Percentiles rank a stretch among this genome's conserved stretches.
Conservation (phyloP, 2,329 filamentous ascomycete genomes). For the Penicillium sp. region DNA sequence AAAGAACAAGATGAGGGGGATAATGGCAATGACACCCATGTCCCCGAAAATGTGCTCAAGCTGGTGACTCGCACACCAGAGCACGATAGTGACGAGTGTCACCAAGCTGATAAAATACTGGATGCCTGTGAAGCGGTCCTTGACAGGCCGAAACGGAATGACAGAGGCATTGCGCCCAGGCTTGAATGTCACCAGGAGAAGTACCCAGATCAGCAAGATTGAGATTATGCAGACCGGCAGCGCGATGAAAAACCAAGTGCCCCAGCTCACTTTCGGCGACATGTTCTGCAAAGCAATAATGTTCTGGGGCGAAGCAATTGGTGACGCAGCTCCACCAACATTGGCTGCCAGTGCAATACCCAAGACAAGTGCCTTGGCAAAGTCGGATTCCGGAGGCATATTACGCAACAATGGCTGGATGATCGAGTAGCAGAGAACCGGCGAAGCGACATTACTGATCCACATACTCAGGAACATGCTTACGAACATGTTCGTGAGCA, state of each 20-base stretch:
- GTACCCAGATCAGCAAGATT: conserved; percentile 79
- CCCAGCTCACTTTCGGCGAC: conserved; percentile 85
- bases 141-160: conserved; percentile 82
- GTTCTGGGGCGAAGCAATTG: conserved; percentile 95
- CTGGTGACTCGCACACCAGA: conserved; percentile 92
- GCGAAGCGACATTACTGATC: conserved; percentile 96
- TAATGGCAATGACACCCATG: conserved; percentile 97
- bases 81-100: conserved; percentile 73
- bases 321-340: conserved; percentile 91
- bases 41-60: conserved; percentile 85
- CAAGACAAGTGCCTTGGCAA: conserved; percentile 91
- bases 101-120: conserved; percentile 90
- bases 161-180: conserved; percentile 82
- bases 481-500: conserved; percentile 98
- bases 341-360: conserved; percentile 94
- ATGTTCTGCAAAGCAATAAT: conserved; percentile 96
- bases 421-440: conserved; percentile 94
- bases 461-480: conserved; percentile 98
- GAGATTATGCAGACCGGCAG: conserved; percentile 88
- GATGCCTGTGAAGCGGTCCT: conserved; percentile 77
- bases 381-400: conserved; percentile 78
- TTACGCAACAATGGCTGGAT: conserved; percentile 96
- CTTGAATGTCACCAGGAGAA: conserved; percentile 78
- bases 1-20: conserved; percentile 93
- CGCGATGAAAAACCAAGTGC: conserved; percentile 93